phyloP scores from a whole-genome alignment of 352 stramenopile genomes.

The Hyphochytrium catenoides region DNA sequence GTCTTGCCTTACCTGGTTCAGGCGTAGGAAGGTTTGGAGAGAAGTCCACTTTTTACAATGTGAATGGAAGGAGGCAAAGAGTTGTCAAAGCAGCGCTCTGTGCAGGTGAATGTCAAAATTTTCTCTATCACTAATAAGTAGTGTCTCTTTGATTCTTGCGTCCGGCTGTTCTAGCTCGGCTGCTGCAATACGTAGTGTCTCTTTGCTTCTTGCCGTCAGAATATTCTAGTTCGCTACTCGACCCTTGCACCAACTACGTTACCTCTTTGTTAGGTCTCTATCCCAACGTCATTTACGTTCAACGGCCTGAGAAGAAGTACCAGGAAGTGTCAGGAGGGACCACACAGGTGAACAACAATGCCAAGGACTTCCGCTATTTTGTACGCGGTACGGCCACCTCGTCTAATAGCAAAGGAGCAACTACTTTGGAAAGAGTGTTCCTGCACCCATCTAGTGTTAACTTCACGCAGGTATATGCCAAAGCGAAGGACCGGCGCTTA shows the following conservation, averaged over 20 bases:
- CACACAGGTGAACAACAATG: slow-evolving; percentile 65
- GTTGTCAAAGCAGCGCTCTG: slow-evolving; percentile 40
- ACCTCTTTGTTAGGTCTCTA: slow-evolving; percentile 24
- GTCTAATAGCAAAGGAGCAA: slow-evolving; percentile 1
- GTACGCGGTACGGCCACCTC: slow-evolving; percentile 17
- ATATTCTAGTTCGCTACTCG: not conserved
- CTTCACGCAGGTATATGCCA: slow-evolving; percentile 16
- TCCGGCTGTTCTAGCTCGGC: too few species aligned
- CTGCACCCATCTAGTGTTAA: slow-evolving; percentile 83
- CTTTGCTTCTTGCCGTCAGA: too few species aligned
- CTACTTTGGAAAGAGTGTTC: slow-evolving; percentile 67
- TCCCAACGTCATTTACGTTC: slow-evolving; percentile 42
- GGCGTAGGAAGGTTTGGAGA: slow-evolving; percentile 5
- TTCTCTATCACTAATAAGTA: too few species aligned
- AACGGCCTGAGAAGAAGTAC: slow-evolving; percentile 81
- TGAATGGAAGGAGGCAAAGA: slow-evolving; percentile 13
- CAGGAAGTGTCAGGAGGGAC: slow-evolving; percentile 71
- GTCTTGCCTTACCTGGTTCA: too few species aligned
- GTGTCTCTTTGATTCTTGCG: too few species aligned
- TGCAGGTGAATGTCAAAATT: too few species aligned
- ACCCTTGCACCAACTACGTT: slow-evolving; percentile 3
- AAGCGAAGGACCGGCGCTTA: not conserved
- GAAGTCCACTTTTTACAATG: slow-evolving; percentile 8
- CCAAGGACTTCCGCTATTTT: slow-evolving; percentile 81
- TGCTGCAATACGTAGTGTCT: too few species aligned